phyloP scores from a whole-genome alignment of 345 rosid species.

The Kandelia obovata region DNA sequence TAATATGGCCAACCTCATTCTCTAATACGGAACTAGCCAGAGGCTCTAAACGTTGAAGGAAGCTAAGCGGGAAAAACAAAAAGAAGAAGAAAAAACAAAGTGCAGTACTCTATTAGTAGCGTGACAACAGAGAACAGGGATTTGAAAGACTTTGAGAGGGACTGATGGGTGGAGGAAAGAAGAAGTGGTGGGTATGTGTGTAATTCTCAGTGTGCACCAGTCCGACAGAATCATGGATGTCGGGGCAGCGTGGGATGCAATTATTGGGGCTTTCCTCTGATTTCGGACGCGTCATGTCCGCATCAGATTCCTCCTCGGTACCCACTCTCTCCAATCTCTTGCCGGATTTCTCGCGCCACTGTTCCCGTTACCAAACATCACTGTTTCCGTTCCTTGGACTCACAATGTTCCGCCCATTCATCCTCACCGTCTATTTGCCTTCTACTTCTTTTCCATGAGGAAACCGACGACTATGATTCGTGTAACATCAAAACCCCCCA shows the following conservation, averaged over 20 bases:
- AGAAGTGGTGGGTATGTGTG: neutral
- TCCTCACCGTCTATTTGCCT: neutral
- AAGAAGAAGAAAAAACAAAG: neutral
- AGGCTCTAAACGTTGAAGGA: neutral
- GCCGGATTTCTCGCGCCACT: constrained; percentile 54
- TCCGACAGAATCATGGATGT: constrained; percentile 53
- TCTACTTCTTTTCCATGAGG: neutral
- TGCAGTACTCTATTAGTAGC: neutral
- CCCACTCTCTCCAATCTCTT: constrained; percentile 25
- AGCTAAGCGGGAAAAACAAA: neutral
- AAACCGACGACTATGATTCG: neutral
- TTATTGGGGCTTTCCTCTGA: constrained; percentile 57
- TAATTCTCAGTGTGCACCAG: constrained; percentile 4
- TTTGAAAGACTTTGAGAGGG: too few species aligned
- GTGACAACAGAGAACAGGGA: too few species aligned
- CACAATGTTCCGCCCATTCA: neutral
- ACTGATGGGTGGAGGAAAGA: constrained; percentile 12
- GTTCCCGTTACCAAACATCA: constrained; percentile 30
- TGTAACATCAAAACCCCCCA: too few species aligned
- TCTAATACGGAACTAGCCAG: neutral
- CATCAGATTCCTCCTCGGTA: constrained; percentile 64
- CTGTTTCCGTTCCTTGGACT: constrained; percentile 9
- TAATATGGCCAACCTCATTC: neutral
- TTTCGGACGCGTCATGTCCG: constrained; percentile 62
- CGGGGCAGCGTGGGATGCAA: constrained; percentile 66